Conservation (phyloP, 176 grass and related monocot genomes). For the Lolium multiflorum region DNA sequence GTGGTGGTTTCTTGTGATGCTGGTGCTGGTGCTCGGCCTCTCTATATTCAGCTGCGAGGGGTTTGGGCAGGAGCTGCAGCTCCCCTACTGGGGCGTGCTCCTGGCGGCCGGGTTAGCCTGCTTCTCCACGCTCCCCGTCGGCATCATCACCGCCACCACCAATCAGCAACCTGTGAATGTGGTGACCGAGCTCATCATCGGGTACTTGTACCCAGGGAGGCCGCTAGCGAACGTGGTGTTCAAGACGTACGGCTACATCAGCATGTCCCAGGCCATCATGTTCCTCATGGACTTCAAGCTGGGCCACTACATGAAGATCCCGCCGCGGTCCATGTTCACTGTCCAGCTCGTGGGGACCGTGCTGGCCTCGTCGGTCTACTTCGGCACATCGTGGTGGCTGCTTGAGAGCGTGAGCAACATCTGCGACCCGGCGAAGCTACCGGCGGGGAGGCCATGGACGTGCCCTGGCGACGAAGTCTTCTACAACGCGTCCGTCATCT, state of each 20-base stretch:
- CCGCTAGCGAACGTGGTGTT: constrained; percentile 81
- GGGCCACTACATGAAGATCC: constrained; percentile 96
- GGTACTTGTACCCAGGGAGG: constrained; percentile 39
- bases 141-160: constrained; percentile 74
- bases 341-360: constrained; percentile 74
- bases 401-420: constrained; percentile 56
- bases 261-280: constrained; percentile 78
- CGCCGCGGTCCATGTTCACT: constrained; percentile 76
- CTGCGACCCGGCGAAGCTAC: constrained; percentile 53
- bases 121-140: constrained; percentile 87
- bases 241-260: constrained; percentile 88
- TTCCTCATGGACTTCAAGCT: constrained; percentile 90
- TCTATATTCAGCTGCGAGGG: constrained; percentile 66
- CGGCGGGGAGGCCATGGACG: constrained; percentile 80
- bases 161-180: constrained; percentile 86
- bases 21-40: constrained; percentile 46
- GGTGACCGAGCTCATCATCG: constrained; percentile 85
- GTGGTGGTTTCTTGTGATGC: constrained; percentile 85
- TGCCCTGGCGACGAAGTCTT: constrained; percentile 71
- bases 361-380: constrained; percentile 66
- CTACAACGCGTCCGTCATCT: constrained; percentile 52
- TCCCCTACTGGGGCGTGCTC: constrained; percentile 89
- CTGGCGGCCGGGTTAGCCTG: constrained; percentile 66
- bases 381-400: constrained; percentile 85
- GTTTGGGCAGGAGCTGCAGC: constrained; percentile 73